Base-by-base conservation (phyloP, 2,329 filamentous ascomycete species). In the Cladosporium colombiae region DNA sequence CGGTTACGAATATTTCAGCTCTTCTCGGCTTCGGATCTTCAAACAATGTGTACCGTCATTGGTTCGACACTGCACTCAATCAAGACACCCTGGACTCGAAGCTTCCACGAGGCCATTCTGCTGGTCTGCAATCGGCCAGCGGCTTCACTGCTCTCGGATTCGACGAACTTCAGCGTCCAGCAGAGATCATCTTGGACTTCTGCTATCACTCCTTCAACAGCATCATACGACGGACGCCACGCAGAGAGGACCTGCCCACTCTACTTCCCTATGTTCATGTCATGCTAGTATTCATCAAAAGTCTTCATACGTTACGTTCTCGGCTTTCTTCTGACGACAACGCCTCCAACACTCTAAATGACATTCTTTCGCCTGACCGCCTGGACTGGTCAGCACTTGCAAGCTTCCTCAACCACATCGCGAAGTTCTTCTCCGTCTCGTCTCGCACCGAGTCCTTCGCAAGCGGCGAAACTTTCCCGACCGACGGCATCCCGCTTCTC, bases 241-340 rank as follows among this genome's bases (percentile, higher is more conserved):
- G 82, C 21, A 64, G 70, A 1, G 71, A 76, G 27, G 78, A 80
- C 0, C 79, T 88, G 8, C 75, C 78, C 81, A 2, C 87, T 23
- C 50, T 73, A 11, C 78, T 90, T 1, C 83, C 88, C 0, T 90
- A 86, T 71, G 71, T 90, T 0, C 88, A 91, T 69, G 82, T 86
- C 0, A 82, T 84, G 5, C 77, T 92, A 29, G 83, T 85, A 0
- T 91, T 90, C 70, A 73, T 91, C 83, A 76, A 73, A 61, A 66
- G 62, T 25, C 53, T 72, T 1, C 23, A 66, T 29, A 65, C 66
- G 2, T 57, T 71, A 21, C 68, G 66, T 21, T 58, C 68, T 23
- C 66, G 66, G 44, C 65, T 68, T 5, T 33, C 37, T 21, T 58
- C 49, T 25, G 44, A 50, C 23, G 49, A 63, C 68, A 73, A 64